Evolutionary conservation across 2,329 filamentous ascomycete genomes (phyloP).

Genomic region (Cercospora sp.): DNA sequence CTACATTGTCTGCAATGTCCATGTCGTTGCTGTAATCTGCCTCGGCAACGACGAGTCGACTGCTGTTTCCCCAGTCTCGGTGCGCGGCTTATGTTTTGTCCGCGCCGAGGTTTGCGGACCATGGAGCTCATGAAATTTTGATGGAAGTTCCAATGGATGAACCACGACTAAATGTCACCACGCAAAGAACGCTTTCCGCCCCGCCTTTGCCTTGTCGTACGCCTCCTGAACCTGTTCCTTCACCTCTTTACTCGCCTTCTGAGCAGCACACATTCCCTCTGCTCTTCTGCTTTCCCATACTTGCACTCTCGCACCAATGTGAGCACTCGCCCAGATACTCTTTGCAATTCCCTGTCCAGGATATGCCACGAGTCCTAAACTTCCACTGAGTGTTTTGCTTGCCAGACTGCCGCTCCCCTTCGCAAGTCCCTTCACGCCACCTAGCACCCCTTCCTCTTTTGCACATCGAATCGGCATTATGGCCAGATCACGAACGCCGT

Average conservation of each 20-base stretch:
- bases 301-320: not conserved
- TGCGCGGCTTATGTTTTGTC: not conserved
- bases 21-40: not conserved
- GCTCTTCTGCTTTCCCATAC: not conserved
- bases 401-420: slow-evolving; percentile 66
- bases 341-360: not conserved
- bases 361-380: not conserved
- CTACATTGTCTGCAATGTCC: not conserved
- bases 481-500: slow-evolving; percentile 77
- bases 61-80: not conserved
- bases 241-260: not conserved
- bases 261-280: not conserved
- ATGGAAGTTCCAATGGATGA: not conserved
- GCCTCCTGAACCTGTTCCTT: not conserved
- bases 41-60: not conserved
- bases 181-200: not conserved
- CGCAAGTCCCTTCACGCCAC: slow-evolving; percentile 33
- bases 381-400: slow-evolving; percentile 72
- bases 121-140: not conserved
- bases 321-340: not conserved
- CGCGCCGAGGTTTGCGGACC: not conserved
- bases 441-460: slow-evolving; percentile 48
- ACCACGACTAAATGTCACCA: not conserved
- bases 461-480: slow-evolving; percentile 73
- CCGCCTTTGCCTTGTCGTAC: not conserved